Percentiles rank a stretch among this genome's conserved stretches.
These are phyloP conservation scores for Apiospora aurea DNA, from an alignment of 2,329 filamentous ascomycete genomes.

Conservation along the genomic window DNA sequence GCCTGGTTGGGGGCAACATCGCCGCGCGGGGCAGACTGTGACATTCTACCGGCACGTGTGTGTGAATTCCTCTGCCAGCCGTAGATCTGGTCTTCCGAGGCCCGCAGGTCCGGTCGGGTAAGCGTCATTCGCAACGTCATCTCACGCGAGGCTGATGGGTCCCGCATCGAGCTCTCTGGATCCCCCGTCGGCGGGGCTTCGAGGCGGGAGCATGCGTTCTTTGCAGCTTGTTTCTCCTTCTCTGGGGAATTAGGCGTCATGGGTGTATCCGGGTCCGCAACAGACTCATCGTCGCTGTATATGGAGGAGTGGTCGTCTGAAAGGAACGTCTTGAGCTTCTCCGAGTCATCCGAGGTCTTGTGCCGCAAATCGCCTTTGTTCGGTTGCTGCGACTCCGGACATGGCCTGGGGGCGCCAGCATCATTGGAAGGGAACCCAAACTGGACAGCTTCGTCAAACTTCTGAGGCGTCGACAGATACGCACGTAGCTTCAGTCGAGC, in stretches of 20 bases:
- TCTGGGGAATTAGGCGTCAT: slow-evolving; percentile 61
- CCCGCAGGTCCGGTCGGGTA: slow-evolving; percentile 85
- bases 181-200: not conserved
- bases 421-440: slow-evolving; percentile 84
- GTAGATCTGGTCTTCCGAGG: slow-evolving; percentile 75
- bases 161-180: slow-evolving; percentile 53
- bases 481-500: slow-evolving; percentile 84
- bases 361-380: not conserved
- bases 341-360: slow-evolving; percentile 30
- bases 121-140: slow-evolving; percentile 98
- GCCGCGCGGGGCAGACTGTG: slow-evolving; percentile 36
- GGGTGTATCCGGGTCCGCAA: slow-evolving; percentile 66
- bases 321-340: slow-evolving; percentile 54
- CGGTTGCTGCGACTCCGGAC: slow-evolving; percentile 26
- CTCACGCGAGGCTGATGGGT: slow-evolving; percentile 71
- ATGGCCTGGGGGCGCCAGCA: slow-evolving; percentile 38
- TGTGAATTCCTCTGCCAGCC: slow-evolving; percentile 64
- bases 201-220: not conserved
- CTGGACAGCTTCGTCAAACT: slow-evolving; percentile 94
- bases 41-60: slow-evolving; percentile 29
- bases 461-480: slow-evolving; percentile 87
- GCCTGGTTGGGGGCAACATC: slow-evolving; percentile 39
- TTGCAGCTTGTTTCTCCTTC: slow-evolving; percentile 35
- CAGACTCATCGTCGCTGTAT: slow-evolving; percentile 62
- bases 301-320: slow-evolving; percentile 61